These are phyloP conservation scores for Adansonia digitata DNA, from an alignment of 345 rosid genomes.

Conservation along the genomic window DNA sequence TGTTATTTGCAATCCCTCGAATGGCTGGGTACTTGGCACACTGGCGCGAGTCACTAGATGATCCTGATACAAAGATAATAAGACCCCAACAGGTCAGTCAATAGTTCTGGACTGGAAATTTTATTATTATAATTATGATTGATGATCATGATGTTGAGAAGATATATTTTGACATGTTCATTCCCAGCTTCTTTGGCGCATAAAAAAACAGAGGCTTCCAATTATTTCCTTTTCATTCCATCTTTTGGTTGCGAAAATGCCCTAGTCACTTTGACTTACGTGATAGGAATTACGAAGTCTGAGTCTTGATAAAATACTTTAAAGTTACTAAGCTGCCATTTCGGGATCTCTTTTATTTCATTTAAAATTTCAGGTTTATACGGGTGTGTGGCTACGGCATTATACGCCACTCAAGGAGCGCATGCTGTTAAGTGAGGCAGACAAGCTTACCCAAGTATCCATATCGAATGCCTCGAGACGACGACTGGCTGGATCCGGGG, in stretches of 20 bases:
- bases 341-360: not conserved
- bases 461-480: slow-evolving; percentile 79
- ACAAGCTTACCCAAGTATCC: slow-evolving; percentile 64
- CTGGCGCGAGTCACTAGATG: slow-evolving; percentile 94
- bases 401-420: slow-evolving; percentile 68
- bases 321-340: not conserved
- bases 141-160: not conserved
- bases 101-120: slow-evolving; percentile 6
- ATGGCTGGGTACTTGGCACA: slow-evolving; percentile 98
- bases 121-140: not conserved
- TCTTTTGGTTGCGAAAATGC: not conserved
- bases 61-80: slow-evolving; percentile 97
- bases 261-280: not conserved
- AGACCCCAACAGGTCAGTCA: slow-evolving; percentile 82
- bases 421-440: slow-evolving; percentile 42
- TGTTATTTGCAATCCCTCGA: slow-evolving; percentile 87
- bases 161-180: not conserved
- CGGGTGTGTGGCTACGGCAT: slow-evolving; percentile 84
- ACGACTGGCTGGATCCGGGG: slow-evolving; percentile 67
- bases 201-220: not conserved
- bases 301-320: too few relatives aligned
- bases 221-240: not conserved
- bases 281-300: not conserved
- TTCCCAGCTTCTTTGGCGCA: not conserved
- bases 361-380: slow-evolving; percentile 58